A percentile compares a stretch with the other conserved stretches of the same genome.
These are phyloP conservation scores for Gossypium trilobum DNA, from an alignment of 441 rosid species.

Conservation along the genomic window DNA sequence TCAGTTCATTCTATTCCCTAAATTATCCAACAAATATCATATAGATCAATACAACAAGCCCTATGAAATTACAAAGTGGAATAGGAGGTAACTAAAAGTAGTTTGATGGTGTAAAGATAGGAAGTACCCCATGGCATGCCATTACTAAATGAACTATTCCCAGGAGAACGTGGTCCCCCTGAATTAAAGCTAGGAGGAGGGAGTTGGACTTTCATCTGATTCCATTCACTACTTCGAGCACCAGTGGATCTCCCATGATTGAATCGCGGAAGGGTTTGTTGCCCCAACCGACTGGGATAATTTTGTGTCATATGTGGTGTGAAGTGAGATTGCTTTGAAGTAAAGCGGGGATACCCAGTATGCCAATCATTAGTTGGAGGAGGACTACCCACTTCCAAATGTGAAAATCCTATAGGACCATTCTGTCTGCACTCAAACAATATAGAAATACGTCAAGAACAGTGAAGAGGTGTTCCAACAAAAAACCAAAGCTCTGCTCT, in stretches of 20 bases:
- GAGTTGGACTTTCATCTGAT: constrained; percentile 56
- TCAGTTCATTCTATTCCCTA: constrained; percentile 13
- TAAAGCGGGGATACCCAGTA: constrained; percentile 52
- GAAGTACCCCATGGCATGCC: constrained; percentile 80
- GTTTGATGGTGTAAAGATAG: constrained; percentile 19
- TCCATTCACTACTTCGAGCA: constrained; percentile 59
- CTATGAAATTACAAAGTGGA: neutral
- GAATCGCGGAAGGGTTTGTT: constrained; percentile 51
- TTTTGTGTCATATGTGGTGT: constrained; percentile 54
- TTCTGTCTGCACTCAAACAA: constrained; percentile 47
- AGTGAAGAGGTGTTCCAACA: neutral
- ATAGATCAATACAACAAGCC: constrained; percentile 4
- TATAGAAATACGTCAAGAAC: constrained; percentile 6
- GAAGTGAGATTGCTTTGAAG: constrained; percentile 52
- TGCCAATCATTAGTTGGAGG: constrained; percentile 57
- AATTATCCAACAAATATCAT: neutral
- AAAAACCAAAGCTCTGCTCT: neutral
- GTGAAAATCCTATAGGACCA: constrained; percentile 48
- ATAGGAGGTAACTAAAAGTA: neutral
- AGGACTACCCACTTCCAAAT: constrained; percentile 62
- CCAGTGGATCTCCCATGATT: constrained; percentile 50
- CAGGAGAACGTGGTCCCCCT: constrained; percentile 71
- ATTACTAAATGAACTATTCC: constrained; percentile 59
- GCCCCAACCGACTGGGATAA: constrained; percentile 90
- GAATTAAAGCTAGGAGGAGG: constrained; percentile 53